Base-by-base conservation (phyloP, 371 early-diverging fungal species). In the Actinomucor elegans region DNA sequence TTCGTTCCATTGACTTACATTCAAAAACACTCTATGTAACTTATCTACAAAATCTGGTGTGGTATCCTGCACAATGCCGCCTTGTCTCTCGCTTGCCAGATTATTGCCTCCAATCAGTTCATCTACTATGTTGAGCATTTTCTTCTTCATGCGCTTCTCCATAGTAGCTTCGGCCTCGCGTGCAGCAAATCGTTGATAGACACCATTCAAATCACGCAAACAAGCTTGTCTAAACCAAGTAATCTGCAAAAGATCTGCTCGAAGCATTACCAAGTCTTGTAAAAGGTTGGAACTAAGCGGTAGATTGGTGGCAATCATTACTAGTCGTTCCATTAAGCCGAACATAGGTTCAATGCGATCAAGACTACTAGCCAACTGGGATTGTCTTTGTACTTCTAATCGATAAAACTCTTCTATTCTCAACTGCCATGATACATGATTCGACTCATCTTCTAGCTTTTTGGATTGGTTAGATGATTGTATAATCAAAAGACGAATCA, bases 1-100 rank as follows among this genome's bases (percentile, higher is more conserved):
- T 56, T 81, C 77, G 26, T 79, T 84, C 84, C 84, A 84, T 11
- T 77, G 79, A 24, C 77, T 79, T 5, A 84, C 71, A 24, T 79
- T 68, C 15, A 69, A 57, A 48, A 84, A 80, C 5, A 84, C 70
- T 10, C 73, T 59, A 29, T 73, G 71, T 6, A 84, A 60, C 33
- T 77, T 67, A 23, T 73, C 73, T 20, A 71, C 58, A 55, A 73
- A 73, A 17, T 66, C 61, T 14, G 71, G 71, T 15, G 59, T 46
- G 15, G 47, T 44, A 17, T 73, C 67, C 17, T 55, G 55, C 1
- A 59, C 52, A 34, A 66, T 53, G 11, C 34, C 29, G 4, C 41
- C 41, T 40, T 57, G 32, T 34, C 49, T 43, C 23, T 63, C 59
- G 47, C 44, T 29, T 5, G 40, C 50, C 2, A 58, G 41, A 40